Conservation (phyloP, 2,329 filamentous ascomycete genomes). For the Arthrobotrys conoides region DNA sequence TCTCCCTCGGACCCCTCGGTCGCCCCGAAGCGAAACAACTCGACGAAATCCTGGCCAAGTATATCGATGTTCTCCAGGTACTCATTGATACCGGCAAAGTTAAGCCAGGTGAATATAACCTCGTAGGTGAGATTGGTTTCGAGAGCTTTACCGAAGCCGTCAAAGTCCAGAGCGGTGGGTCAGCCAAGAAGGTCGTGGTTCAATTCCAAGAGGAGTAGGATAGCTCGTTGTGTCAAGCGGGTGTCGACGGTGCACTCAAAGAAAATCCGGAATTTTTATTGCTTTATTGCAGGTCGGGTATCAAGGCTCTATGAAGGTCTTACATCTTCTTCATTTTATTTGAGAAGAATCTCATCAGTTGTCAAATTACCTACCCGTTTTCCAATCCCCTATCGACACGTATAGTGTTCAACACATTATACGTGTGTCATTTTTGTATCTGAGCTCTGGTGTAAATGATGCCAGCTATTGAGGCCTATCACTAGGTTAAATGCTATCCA, state of each 20-base stretch:
- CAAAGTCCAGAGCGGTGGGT: conserved; percentile 18
- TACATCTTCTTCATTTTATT: not conserved
- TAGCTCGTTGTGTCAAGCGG: not conserved
- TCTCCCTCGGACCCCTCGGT: conserved; percentile 32
- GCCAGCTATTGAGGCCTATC: not conserved
- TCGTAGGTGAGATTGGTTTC: conserved; percentile 39
- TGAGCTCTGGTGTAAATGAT: not conserved
- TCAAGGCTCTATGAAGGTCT: not conserved
- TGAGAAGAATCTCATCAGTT: not conserved
- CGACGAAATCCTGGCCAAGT: conserved; percentile 33
- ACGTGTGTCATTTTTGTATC: conserved; percentile 21
- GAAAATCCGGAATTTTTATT: not conserved
- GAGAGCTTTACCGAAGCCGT: conserved; percentile 39
- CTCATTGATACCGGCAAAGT: conserved; percentile 35
- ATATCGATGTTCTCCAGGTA: not conserved
- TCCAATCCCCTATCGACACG: too few relatives aligned
- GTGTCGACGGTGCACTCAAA: not conserved
- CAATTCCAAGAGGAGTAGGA: conserved; percentile 52
- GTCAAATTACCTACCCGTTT: too few relatives aligned
- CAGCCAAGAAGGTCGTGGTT: conserved; percentile 48
- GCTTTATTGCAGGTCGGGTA: not conserved
- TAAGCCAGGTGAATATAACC: conserved; percentile 17
- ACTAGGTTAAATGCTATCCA: too few relatives aligned
- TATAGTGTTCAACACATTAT: conserved; percentile 33
- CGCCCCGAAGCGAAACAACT: conserved; percentile 33